phyloP scores from a whole-genome alignment of 2,329 filamentous ascomycete genomes.

The Colletotrichum sidae region DNA sequence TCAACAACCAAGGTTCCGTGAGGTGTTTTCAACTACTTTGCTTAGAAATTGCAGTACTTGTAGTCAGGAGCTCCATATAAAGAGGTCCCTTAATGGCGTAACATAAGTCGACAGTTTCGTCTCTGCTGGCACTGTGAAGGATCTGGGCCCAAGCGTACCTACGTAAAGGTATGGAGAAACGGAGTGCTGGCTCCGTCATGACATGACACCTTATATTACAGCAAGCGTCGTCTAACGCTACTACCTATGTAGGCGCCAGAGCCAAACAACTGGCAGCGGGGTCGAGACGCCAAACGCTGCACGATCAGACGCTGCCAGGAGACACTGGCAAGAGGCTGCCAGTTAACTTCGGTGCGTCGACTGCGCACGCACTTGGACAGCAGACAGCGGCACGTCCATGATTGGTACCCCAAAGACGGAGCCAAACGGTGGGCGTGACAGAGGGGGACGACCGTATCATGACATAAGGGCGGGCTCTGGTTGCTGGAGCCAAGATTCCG shows the following conservation, averaged over 20 bases:
- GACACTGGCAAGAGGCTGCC: conserved; percentile 1
- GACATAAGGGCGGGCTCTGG: conserved; percentile 22
- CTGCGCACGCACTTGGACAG: background rate
- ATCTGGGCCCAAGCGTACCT: conserved; percentile 4
- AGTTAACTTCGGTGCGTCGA: conserved; percentile 2
- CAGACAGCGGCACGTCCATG: conserved; percentile 23
- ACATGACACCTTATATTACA: conserved; percentile 11
- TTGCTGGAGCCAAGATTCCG: conserved; percentile 16
- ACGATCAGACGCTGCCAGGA: conserved; percentile 21
- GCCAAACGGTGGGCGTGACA: conserved; percentile 33
- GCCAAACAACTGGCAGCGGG: background rate
- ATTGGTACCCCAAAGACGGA: conserved; percentile 22
- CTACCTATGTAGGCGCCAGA: too few relatives aligned
- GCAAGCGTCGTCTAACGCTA: background rate
- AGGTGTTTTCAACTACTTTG: conserved; percentile 7
- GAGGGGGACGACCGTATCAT: conserved; percentile 32
- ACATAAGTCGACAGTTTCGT: conserved; percentile 15
- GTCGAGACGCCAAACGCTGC: conserved; percentile 22
- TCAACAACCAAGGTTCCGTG: background rate
- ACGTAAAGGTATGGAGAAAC: conserved; percentile 18
- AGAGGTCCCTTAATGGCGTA: conserved; percentile 28
- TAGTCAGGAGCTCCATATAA: conserved; percentile 1
- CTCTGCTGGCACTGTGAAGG: conserved; percentile 18
- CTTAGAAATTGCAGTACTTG: conserved; percentile 16
- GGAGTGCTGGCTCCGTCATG: conserved; percentile 26